Evolutionary conservation across 495 filamentous ascomycete species (phyloP).

Genomic region (Penicillium tannophilum): DNA sequence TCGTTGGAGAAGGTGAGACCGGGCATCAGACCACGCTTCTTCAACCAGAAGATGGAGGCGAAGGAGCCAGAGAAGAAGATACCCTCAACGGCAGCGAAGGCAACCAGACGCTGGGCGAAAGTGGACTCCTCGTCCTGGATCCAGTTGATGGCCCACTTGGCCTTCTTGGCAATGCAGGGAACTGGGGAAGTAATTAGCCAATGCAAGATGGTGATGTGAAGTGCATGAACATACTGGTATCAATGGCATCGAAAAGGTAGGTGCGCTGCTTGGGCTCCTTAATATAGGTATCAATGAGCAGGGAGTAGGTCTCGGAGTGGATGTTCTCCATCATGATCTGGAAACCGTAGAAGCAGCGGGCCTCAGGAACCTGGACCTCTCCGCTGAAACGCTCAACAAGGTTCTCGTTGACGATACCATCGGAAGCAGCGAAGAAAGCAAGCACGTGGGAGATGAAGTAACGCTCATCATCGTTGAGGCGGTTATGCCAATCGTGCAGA

Average conservation of each 20-base stretch:
- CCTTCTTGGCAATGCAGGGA: conserved; percentile 95
- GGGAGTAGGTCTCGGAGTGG: conserved; percentile 98
- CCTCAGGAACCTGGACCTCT: conserved; percentile 96
- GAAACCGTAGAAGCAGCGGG: conserved; percentile 99
- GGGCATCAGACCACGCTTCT: conserved; percentile 99
- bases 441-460: conserved; percentile 99
- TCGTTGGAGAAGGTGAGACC: conserved; percentile 99
- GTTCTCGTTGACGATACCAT: conserved; percentile 99
- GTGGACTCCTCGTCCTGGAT: conserved; percentile 90
- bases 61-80: conserved; percentile 99
- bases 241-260: conserved; percentile 97
- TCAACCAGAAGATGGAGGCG: conserved; percentile 99
- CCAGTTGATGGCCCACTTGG: conserved; percentile 95
- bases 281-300: conserved; percentile 99
- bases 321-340: conserved; percentile 99
- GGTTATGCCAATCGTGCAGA: conserved; percentile 98
- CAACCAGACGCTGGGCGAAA: conserved; percentile 93
- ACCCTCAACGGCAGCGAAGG: conserved; percentile 97
- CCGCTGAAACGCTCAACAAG: conserved; percentile 95
- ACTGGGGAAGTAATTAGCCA: conserved; percentile 53
- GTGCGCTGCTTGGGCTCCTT: conserved; percentile 95
- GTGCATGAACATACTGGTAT: conserved; percentile 69
- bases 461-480: conserved; percentile 92
- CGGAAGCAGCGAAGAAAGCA: conserved; percentile 99
- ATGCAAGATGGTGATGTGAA: neutral